Conservation (phyloP, 108 stramenopile species). For the Discostella stelligeroides region DNA sequence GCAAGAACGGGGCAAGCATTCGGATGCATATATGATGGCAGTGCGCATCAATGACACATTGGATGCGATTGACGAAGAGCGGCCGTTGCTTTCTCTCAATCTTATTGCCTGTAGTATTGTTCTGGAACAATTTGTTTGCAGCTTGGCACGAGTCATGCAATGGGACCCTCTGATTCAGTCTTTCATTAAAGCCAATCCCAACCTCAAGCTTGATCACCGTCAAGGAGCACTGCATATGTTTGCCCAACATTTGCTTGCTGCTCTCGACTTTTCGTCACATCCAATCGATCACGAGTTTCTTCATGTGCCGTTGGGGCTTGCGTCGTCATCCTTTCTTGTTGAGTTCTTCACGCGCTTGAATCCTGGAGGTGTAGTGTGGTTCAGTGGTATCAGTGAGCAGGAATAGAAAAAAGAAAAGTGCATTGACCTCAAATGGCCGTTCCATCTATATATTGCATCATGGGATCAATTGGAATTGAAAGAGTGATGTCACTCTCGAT, state of each 20-base stretch:
- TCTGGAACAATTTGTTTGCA: constrained; percentile 53
- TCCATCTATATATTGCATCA: too few relatives aligned
- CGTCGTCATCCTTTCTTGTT: constrained; percentile 8
- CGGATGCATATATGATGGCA: constrained; percentile 37
- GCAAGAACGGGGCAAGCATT: constrained; percentile 1
- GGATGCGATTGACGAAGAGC: constrained; percentile 48
- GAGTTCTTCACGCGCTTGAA: not conserved
- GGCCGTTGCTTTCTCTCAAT: constrained; percentile 33
- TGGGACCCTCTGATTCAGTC: constrained; percentile 30
- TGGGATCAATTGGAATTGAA: too few relatives aligned
- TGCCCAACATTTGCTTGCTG: constrained; percentile 24
- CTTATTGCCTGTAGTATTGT: constrained; percentile 18
- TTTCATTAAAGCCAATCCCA: not conserved
- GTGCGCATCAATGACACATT: constrained; percentile 52
- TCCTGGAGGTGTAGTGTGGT: constrained; percentile 1
- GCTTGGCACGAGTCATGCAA: constrained; percentile 34
- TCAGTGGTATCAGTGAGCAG: not conserved
- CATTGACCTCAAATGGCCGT: too few relatives aligned
- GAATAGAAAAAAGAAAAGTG: too few relatives aligned
- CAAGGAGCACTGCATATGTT: constrained; percentile 4
- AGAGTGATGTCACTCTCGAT: too few relatives aligned
- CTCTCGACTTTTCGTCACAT: constrained; percentile 26
- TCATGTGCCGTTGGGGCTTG: constrained; percentile 18
- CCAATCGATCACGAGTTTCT: constrained; percentile 20
- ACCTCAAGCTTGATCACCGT: constrained; percentile 4